These are phyloP conservation scores for Amanita pallidorosea DNA, from an alignment of 768 basidiomycete species.

Conservation along the genomic window DNA sequence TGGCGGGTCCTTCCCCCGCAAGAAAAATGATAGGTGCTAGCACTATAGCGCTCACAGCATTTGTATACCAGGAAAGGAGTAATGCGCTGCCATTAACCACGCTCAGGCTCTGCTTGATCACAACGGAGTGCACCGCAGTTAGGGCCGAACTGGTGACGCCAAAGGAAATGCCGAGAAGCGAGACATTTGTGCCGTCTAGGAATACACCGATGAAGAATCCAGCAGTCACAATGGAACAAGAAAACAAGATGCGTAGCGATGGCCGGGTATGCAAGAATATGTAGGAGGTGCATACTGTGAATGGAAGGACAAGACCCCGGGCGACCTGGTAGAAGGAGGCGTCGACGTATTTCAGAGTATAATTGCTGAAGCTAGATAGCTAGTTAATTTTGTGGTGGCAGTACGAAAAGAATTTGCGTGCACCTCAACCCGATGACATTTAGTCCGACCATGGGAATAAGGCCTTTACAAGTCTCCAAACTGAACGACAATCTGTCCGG, in stretches of 20 bases:
- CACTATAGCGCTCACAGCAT: slow-evolving; percentile 64
- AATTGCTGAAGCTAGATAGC: slow-evolving; percentile 69
- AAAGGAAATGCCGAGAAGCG: slow-evolving; percentile 58
- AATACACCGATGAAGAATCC: slow-evolving; percentile 92
- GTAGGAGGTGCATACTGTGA: slow-evolving; percentile 85
- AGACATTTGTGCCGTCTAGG: slow-evolving; percentile 56
- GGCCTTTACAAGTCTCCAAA: slow-evolving; percentile 51
- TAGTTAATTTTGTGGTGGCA: neutral
- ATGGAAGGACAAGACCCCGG: slow-evolving; percentile 85
- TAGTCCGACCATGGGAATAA: slow-evolving; percentile 63
- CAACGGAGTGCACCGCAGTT: slow-evolving; percentile 83
- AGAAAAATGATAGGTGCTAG: slow-evolving; percentile 66
- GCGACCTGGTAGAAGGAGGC: slow-evolving; percentile 96
- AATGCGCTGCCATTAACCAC: slow-evolving; percentile 80
- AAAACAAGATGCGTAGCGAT: slow-evolving; percentile 59
- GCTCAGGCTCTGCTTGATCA: slow-evolving; percentile 80
- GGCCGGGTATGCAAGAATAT: slow-evolving; percentile 68
- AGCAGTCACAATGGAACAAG: slow-evolving; percentile 73
- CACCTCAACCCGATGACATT: slow-evolving; percentile 82
- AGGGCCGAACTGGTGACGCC: slow-evolving; percentile 82
- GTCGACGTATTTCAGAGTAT: slow-evolving; percentile 87
- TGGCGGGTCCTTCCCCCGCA: slow-evolving; percentile 61
- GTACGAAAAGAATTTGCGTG: slow-evolving; percentile 3
- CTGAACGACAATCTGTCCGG: slow-evolving; percentile 62
- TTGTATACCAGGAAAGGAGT: slow-evolving; percentile 86